Evolutionary conservation across 352 stramenopile species (phyloP), one percentile per base, ranked within the genome.

Genomic region (Globisporangium rhizosaccharum): DNA sequence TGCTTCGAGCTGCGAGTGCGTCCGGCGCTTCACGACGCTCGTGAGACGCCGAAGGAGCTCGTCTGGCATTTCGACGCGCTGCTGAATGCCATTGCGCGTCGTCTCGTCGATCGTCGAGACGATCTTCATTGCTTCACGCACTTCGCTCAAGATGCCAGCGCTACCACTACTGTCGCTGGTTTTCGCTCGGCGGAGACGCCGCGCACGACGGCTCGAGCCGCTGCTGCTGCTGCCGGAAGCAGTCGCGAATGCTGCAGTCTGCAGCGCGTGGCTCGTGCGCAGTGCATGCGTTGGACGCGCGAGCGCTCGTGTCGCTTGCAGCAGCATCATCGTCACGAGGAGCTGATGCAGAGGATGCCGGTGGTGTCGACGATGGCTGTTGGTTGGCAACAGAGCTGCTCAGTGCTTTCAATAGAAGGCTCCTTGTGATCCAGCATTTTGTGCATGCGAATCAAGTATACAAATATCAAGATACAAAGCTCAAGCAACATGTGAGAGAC

Each of bases 1-100:
- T 28, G 74, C 74, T 55, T 82, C 71, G 17, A 94, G 75, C 72
- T 94, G 85, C 45, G 81, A 85, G 63, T 94, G 82, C 64, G 85
- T 92, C 53, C 85, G 82, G 11, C 70, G 56, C 41, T 87, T 80
- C 33, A 92, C 62, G 12, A 92, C 63, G 3, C 68, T 65, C n/a
- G 72, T 79, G 30, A 94, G 50, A 2, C 85, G 85, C 0, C 68
- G 42, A 46, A 92, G 64, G 62, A 94, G 59, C 30, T 82, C 70
- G 41, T 62, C 69, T 2, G 85, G 82, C 82, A 94, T 92, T 55
- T 90, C 75, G 45, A 90, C 72, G 58, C 80, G 80, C 60, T 83
- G 70, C 52, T 75, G 72, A 50, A 92, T 66, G 17, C 73, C 79
- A n/a, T 79, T 90, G 46, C 74, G 71, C 37, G 79, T 83, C 41